phyloP scores from a whole-genome alignment of 768 basidiomycete species.

The Trametes villosa region DNA sequence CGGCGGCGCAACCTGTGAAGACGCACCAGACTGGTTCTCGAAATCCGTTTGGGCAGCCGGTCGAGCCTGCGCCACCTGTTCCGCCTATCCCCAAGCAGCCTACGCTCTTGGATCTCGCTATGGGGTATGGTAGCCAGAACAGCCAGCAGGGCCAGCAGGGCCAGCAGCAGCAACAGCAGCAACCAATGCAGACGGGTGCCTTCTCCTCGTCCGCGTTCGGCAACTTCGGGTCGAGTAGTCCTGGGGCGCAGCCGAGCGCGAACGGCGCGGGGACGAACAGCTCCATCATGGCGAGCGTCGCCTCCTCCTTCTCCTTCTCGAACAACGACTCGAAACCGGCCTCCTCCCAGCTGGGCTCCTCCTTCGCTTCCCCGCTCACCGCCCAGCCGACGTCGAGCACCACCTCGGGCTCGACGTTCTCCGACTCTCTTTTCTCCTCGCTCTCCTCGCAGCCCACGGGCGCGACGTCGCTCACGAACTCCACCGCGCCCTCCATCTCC shows the following conservation, averaged over 20 bases:
- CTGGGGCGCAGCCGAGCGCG: slow-evolving; percentile 17
- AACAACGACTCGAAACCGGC: slow-evolving; percentile 31
- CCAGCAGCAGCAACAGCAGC: slow-evolving; percentile 34
- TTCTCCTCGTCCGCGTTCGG: slow-evolving; percentile 13
- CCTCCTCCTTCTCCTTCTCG: slow-evolving; percentile 69
- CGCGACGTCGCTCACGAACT: slow-evolving; percentile 37
- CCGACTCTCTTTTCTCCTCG: slow-evolving; percentile 52
- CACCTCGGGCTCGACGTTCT: slow-evolving; percentile 48
- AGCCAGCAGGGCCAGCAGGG: slow-evolving; percentile 34
- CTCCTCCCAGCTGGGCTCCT: slow-evolving; percentile 5
- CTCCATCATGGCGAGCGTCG: slow-evolving; percentile 67
- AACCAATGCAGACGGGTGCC: slow-evolving; percentile 13
- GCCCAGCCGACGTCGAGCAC: slow-evolving; percentile 37
- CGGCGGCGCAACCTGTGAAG: slow-evolving; percentile 65
- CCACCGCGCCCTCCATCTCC: slow-evolving; percentile 38
- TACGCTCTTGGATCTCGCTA: slow-evolving; percentile 80
- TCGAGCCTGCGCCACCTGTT: slow-evolving; percentile 61
- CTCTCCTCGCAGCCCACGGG: slow-evolving; percentile 59
- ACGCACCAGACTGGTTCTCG: slow-evolving; percentile 92
- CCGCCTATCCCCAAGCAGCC: slow-evolving; percentile 77
- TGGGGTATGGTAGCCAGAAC: slow-evolving; percentile 43
- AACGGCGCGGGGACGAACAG: slow-evolving; percentile 31
- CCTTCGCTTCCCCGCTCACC: slow-evolving; percentile 20
- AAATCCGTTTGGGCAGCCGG: slow-evolving; percentile 91
- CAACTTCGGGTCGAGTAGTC: slow-evolving; percentile 6